Conservation (phyloP, 2,329 filamentous ascomycete genomes). For the Emmonsiellopsis sp. region DNA sequence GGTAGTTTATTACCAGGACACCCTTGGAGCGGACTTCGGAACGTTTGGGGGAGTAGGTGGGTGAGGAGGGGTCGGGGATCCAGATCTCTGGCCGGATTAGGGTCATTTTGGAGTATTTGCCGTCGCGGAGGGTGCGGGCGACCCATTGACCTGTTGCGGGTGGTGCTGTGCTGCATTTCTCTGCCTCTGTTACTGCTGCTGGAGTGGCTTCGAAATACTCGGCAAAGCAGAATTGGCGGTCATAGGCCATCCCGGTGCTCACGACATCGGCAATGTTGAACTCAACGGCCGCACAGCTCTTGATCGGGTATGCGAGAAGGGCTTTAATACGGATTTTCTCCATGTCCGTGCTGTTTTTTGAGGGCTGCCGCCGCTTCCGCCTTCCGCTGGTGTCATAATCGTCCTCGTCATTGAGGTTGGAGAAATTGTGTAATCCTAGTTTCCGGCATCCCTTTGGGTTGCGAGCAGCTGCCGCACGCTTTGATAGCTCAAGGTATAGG, state of each 20-base stretch:
- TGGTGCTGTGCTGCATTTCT: conserved; percentile 16
- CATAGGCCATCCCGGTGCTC: conserved; percentile 62
- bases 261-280: conserved; percentile 55
- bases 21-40: conserved; percentile 44
- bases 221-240: conserved; percentile 76
- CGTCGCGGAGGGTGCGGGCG: conserved; percentile 34
- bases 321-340: conserved; percentile 51
- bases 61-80: conserved; percentile 41
- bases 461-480: conserved; percentile 3
- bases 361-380: conserved; percentile 12
- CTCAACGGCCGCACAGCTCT: conserved; percentile 71
- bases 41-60: conserved; percentile 32
- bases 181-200: conserved; percentile 1
- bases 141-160: conserved; percentile 31
- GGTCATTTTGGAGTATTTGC: conserved; percentile 52
- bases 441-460: conserved; percentile 43
- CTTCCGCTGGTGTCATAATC: conserved; percentile 38
- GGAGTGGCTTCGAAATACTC: conserved; percentile 37
- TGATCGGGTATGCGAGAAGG: conserved; percentile 72
- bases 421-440: conserved; percentile 38
- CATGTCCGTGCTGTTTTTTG: conserved; percentile 23
- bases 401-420: conserved; percentile 49
- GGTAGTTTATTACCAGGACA: conserved; percentile 43
- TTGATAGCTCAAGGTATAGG: conserved; percentile 5
- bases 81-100: conserved; percentile 57